phyloP scores from a whole-genome alignment of 371 early-diverging fungal species.

The Umbelopsis sp. region DNA sequence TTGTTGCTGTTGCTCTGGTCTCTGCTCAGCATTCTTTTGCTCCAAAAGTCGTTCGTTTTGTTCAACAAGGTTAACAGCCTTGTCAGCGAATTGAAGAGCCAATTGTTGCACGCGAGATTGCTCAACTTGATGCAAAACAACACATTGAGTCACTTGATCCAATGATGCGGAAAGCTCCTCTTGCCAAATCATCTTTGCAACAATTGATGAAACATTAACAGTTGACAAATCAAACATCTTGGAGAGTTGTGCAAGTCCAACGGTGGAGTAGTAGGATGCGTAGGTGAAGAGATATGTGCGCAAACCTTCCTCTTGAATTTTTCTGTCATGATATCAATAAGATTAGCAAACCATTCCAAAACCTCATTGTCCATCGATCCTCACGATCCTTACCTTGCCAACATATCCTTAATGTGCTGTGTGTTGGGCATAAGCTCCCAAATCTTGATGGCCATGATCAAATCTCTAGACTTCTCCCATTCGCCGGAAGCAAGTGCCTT shows the following conservation, averaged over 20 bases:
- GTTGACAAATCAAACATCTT: constrained; percentile 84
- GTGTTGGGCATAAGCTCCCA: constrained; percentile 91
- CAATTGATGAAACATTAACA: constrained; percentile 70
- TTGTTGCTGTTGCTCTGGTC: constrained; percentile 13
- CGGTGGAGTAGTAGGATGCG: constrained; percentile 84
- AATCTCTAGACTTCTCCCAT: constrained; percentile 87
- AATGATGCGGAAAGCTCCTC: constrained; percentile 87
- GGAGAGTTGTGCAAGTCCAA: constrained; percentile 81
- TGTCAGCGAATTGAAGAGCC: constrained; percentile 86
- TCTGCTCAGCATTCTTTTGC: constrained; percentile 52
- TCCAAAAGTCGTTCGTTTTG: constrained; percentile 89
- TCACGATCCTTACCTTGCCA: constrained; percentile 38
- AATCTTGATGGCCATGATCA: constrained; percentile 89
- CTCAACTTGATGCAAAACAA: constrained; percentile 85
- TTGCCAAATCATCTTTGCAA: constrained; percentile 92
- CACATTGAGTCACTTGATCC: constrained; percentile 78
- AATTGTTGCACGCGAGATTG: constrained; percentile 85
- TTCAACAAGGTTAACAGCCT: constrained; percentile 87
- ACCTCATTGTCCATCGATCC: too few relatives aligned
- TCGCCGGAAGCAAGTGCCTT: constrained; percentile 91
- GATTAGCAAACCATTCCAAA: constrained; percentile 12
- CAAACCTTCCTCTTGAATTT: constrained; percentile 95
- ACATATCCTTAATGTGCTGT: constrained; percentile 87
- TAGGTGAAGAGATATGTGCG: constrained; percentile 95
- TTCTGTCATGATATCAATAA: constrained; percentile 33